A percentile compares a stretch with the other conserved stretches of the same genome.
These are phyloP conservation scores for Sicyos baderoa DNA, from an alignment of 306 rosid genomes.

Conservation along the genomic window DNA sequence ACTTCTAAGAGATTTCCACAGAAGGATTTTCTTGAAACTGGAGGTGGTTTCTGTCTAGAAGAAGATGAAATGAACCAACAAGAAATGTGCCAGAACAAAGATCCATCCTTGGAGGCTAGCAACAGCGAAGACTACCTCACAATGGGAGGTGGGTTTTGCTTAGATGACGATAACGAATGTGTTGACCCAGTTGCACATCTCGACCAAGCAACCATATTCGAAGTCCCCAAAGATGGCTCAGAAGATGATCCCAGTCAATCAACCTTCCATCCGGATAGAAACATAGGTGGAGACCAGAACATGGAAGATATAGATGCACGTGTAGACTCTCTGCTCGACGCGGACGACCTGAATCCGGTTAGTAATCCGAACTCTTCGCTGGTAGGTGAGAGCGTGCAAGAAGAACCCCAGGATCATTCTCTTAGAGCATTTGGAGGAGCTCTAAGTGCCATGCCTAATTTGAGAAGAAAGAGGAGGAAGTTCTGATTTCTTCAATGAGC, in stretches of 20 bases:
- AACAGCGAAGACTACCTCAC: constrained; percentile 32
- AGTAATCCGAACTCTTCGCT: constrained; percentile 25
- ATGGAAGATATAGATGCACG: not conserved
- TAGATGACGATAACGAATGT: constrained; percentile 34
- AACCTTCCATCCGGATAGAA: constrained; percentile 24
- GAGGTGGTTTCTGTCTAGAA: constrained; percentile 31
- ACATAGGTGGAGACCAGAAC: not conserved
- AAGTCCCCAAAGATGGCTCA: constrained; percentile 9
- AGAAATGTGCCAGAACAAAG: constrained; percentile 20
- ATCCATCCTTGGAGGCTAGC: constrained; percentile 19
- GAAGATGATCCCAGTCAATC: constrained; percentile 22
- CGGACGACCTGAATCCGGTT: not conserved
- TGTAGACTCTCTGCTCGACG: not conserved
- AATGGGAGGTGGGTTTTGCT: constrained; percentile 60
- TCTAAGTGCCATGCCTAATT: constrained; percentile 63
- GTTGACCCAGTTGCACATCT: constrained; percentile 24
- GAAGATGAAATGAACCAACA: constrained; percentile 31
- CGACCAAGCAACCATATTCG: constrained; percentile 15
- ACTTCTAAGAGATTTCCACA: constrained; percentile 24
- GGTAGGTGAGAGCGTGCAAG: constrained; percentile 19
- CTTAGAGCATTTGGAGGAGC: constrained; percentile 25
- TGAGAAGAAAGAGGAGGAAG: constrained; percentile 52
- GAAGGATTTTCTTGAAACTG: constrained; percentile 30
- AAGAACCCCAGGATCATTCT: constrained; percentile 23
- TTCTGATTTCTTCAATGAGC: constrained; percentile 20